Evolutionary conservation across 805 yeast species (phyloP).

Genomic region (Teunomyces aglyptinius): DNA sequence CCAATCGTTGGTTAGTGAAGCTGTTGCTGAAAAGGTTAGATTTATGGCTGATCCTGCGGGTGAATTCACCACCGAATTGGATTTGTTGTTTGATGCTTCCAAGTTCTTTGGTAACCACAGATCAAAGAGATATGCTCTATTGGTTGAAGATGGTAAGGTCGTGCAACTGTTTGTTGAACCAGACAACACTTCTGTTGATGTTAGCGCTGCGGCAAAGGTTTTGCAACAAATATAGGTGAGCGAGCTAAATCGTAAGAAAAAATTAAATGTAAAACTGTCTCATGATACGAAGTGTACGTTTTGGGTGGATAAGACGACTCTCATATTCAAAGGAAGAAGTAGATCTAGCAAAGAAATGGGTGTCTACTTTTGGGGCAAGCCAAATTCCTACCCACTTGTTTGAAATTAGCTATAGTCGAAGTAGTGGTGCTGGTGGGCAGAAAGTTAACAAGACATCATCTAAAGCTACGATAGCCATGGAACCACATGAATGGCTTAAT

Average conservation of each 20-base stretch:
- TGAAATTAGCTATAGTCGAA: slow-evolving; percentile 47
- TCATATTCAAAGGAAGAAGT: slow-evolving; percentile 21
- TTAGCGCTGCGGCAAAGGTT: slow-evolving; percentile 47
- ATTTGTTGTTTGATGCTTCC: slow-evolving; percentile 70
- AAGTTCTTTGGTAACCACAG: slow-evolving; percentile 74
- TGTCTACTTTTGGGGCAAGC: slow-evolving; percentile 23
- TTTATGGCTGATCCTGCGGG: slow-evolving; percentile 82
- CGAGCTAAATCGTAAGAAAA: neutral
- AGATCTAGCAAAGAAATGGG: slow-evolving; percentile 43
- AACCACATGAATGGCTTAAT: slow-evolving; percentile 40
- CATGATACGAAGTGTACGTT: slow-evolving; percentile 1
- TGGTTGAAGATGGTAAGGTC: slow-evolving; percentile 75
- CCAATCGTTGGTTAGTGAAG: slow-evolving; percentile 27
- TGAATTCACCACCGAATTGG: slow-evolving; percentile 64
- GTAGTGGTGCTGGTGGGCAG: slow-evolving; percentile 89
- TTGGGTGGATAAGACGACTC: neutral
- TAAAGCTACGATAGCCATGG: slow-evolving; percentile 60
- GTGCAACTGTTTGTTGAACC: slow-evolving; percentile 71
- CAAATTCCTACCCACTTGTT: slow-evolving; percentile 48
- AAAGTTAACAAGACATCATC: slow-evolving; percentile 74
- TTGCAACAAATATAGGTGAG: slow-evolving; percentile 21
- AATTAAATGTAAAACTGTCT: neutral
- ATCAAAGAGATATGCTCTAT: slow-evolving; percentile 70
- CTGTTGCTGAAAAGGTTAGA: slow-evolving; percentile 37
- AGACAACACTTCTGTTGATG: slow-evolving; percentile 69